Evolutionary conservation across 192 early-diverging fungal species (phyloP), one percentile per base, ranked within the genome.

Genomic region (Podila epicladia): DNA sequence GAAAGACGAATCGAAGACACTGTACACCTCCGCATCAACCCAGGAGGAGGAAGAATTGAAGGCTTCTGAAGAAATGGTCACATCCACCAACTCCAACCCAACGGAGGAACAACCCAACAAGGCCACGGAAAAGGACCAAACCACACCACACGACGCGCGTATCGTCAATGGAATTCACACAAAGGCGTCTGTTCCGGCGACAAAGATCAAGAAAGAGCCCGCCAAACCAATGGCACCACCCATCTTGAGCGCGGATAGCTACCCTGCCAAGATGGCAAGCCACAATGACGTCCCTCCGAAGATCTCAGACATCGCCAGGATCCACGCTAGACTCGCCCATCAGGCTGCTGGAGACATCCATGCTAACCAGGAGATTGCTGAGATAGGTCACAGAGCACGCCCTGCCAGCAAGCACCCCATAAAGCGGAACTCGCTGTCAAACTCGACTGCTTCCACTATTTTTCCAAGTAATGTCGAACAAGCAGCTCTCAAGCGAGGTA

Each of bases 401-500:
- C n/a, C 50, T 13, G 31, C 9, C 61, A 57, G 6, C 20, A 31
- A 28, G 20, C 13, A n/a, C 3, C 24, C 66, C 3, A 22, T 26
- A 20, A 80, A 80, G 60, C 49, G 77, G 13, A 64, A 64, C 65
- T 80, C 77, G 4, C 58, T 80, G 0, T 60, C 62, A 2, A 49
- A 41, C 35, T 73, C 77, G 5, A 37, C 49, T 8, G 24, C 58
- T 3, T 28, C 77, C 2, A 80, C 57, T 3, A 80, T 80, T 17
- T 80, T 80, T 48, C 77, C 77, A 1, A 65, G 33, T 9, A 69
- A 65, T 61, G 77, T 80, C 5, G 77, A 80, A 28, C 55, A 73
- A 57, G 77, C 77, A 15, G 77, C 77, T 48, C 65, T 53, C 55
- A 80, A 80, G 45, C 65, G 77, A 7, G 76, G 77, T 22, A 80